Percentiles rank a stretch among this genome's conserved stretches.
Conservation (phyloP, 192 early-diverging fungal genomes). For the Spizellomyces punctatus region DNA sequence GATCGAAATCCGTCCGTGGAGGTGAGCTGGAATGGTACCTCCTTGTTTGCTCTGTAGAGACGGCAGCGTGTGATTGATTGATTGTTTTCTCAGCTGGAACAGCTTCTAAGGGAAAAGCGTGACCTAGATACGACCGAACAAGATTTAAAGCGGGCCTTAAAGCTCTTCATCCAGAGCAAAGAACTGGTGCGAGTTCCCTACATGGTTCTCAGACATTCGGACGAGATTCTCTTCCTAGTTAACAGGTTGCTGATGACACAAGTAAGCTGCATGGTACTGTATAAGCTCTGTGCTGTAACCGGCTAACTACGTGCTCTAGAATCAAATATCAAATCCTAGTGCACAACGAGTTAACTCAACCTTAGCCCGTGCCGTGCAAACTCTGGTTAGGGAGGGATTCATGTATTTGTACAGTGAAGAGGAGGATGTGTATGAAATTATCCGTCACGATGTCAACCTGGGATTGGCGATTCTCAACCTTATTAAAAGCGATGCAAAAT, state of each 20-base stretch:
- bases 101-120: no score
- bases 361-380: conserved; percentile 2
- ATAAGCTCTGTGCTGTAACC: no score
- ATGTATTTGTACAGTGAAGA: conserved; percentile 15
- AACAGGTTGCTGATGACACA: no score
- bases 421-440: conserved; percentile 18
- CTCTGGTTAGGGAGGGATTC: conserved; percentile 20
- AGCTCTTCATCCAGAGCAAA: conserved; percentile 7
- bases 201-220: not conserved
- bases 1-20: not conserved
- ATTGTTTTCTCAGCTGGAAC: no score
- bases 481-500: conserved; percentile 43
- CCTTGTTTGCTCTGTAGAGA: no score
- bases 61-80: no score
- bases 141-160: conserved; percentile 4
- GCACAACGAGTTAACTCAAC: conserved; percentile 3
- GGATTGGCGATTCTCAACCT: conserved; percentile 15
- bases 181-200: conserved; percentile 1
- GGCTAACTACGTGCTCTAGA: no score
- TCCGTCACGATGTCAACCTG: conserved; percentile 23
- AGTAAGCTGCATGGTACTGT: no score
- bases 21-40: no score
- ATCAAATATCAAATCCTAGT: no score
- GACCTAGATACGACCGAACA: not conserved
- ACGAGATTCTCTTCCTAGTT: not conserved